Conservation (phyloP, 1,284 basidiomycete species). For the Trametes polyzona region DNA sequence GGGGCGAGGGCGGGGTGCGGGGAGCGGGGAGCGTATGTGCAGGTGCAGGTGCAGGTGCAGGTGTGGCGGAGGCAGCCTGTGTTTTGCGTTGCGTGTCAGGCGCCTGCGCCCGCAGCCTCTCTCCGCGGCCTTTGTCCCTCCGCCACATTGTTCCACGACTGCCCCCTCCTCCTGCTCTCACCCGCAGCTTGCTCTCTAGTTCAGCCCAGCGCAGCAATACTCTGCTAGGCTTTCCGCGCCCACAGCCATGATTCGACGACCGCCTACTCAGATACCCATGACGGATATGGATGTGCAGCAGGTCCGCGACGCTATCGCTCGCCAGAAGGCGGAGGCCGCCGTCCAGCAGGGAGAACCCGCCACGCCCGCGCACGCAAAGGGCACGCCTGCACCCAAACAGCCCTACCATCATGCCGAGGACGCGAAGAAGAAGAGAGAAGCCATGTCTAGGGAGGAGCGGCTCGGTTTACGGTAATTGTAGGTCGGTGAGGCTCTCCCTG, state of each 20-base stretch:
- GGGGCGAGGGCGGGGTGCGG: constrained; percentile 2
- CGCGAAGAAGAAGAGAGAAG: constrained; percentile 40
- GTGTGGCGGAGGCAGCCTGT: constrained; percentile 1
- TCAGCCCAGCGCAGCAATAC: constrained; percentile 11
- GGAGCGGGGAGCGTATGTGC: constrained; percentile 8
- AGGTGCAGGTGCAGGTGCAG: constrained; percentile 10
- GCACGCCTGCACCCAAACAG: constrained; percentile 5
- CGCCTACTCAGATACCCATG: constrained; percentile 75
- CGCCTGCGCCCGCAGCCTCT: constrained; percentile 23
- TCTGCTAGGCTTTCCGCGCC: not conserved
- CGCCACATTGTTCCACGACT: constrained; percentile 21
- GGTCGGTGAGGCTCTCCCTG: not conserved
- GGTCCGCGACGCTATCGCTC: constrained; percentile 60
- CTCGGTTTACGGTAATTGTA: constrained; percentile 38
- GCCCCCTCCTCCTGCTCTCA: not conserved
- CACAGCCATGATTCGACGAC: constrained; percentile 67
- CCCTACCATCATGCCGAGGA: constrained; percentile 40
- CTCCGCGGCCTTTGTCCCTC: constrained; percentile 12
- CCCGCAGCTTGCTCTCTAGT: not conserved
- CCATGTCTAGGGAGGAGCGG: constrained; percentile 41
- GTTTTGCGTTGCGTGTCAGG: constrained; percentile 20
- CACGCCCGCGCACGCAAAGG: constrained; percentile 15
- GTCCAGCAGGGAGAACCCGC: constrained; percentile 16
- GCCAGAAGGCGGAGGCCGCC: constrained; percentile 51
- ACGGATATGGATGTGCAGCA: constrained; percentile 76